Evolutionary conservation across 495 filamentous ascomycete species (phyloP).

Genomic region (Neurospora sp.): DNA sequence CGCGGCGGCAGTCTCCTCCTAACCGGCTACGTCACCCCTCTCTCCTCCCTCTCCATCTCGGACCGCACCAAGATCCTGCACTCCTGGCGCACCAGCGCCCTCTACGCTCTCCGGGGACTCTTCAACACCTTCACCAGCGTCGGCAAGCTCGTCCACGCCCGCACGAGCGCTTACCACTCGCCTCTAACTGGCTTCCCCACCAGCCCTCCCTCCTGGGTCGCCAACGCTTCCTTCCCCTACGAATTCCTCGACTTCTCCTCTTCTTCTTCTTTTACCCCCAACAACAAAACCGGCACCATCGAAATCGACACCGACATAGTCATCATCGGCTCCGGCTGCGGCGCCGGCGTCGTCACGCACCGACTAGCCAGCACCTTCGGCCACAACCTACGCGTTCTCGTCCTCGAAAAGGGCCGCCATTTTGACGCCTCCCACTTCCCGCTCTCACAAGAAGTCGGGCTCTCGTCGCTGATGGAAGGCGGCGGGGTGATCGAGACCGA

Average conservation of each 20-base stretch:
- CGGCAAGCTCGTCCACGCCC: slow-evolving; percentile 48
- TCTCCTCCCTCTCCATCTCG: slow-evolving; percentile 51
- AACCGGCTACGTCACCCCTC: slow-evolving; percentile 52
- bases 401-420: slow-evolving; percentile 62
- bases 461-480: slow-evolving; percentile 68
- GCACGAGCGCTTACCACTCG: slow-evolving; percentile 45
- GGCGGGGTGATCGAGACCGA: slow-evolving; percentile 45
- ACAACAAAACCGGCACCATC: slow-evolving; percentile 12
- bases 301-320: slow-evolving; percentile 71
- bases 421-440: slow-evolving; percentile 51
- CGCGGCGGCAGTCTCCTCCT: slow-evolving; percentile 54
- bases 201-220: slow-evolving; percentile 50
- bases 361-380: slow-evolving; percentile 53
- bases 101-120: slow-evolving; percentile 46
- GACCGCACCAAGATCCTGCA: slow-evolving; percentile 52
- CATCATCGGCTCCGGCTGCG: slow-evolving; percentile 79
- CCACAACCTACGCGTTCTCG: slow-evolving; percentile 55
- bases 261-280: neutral
- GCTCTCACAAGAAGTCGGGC: slow-evolving; percentile 36
- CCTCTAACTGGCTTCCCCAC: slow-evolving; percentile 53
- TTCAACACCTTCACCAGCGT: slow-evolving; percentile 47
- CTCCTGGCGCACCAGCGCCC: slow-evolving; percentile 46
- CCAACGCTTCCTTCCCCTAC: slow-evolving; percentile 33
- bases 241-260: slow-evolving; percentile 40
- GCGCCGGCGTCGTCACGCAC: slow-evolving; percentile 75